These are phyloP conservation scores for Cucumis sativus DNA, from an alignment of 306 rosid species.

Conservation along the genomic window DNA sequence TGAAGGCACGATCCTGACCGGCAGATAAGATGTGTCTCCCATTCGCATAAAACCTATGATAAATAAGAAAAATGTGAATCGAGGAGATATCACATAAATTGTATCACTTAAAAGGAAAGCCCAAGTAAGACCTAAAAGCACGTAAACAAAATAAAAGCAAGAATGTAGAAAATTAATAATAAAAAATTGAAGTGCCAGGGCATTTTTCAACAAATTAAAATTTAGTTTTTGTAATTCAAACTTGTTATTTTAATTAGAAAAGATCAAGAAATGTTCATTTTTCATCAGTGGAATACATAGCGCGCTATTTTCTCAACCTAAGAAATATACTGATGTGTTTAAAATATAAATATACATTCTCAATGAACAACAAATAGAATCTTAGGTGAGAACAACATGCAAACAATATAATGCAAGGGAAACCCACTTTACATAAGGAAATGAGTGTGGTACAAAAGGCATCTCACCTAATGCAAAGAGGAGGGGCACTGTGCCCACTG, in stretches of 20 bases:
- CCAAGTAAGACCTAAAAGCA: background rate
- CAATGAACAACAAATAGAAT: background rate
- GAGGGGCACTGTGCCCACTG: slow-evolving; percentile 96
- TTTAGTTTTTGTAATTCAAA: too few relatives aligned
- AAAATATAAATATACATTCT: background rate
- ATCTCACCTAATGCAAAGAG: slow-evolving; percentile 76
- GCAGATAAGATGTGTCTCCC: slow-evolving; percentile 97
- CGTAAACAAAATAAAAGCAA: background rate
- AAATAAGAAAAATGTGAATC: background rate
- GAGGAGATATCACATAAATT: background rate
- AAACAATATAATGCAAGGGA: background rate
- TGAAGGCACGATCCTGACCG: slow-evolving; percentile 95
- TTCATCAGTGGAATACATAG: background rate
- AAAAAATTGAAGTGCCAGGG: too few relatives aligned
- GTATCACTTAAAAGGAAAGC: background rate
- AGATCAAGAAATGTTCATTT: background rate
- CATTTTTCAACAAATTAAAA: background rate
- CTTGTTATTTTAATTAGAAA: too few relatives aligned
- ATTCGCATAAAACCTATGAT: slow-evolving; percentile 82
- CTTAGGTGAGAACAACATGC: background rate
- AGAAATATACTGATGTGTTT: background rate
- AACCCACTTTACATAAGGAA: background rate
- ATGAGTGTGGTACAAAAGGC: slow-evolving; percentile 5
- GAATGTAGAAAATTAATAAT: background rate
- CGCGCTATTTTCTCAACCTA: background rate